Base-by-base conservation (phyloP, 495 filamentous ascomycete genomes). In the Podospora appendiculata region DNA sequence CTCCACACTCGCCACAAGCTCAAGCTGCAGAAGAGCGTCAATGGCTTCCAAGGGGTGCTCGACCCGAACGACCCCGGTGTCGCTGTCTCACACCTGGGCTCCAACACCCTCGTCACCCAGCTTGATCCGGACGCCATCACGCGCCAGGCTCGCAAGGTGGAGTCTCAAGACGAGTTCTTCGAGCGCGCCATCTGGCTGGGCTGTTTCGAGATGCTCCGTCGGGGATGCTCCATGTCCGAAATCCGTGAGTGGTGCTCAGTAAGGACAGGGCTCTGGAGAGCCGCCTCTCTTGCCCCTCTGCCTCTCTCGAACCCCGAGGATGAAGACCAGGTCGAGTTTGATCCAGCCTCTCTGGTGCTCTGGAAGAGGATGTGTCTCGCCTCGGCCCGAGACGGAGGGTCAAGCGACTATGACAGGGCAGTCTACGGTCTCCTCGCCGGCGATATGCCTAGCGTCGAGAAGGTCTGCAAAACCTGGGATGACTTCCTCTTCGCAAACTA, bases 401-500 rank as follows among this genome's bases (percentile, higher is more conserved):
- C 80, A 0, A 80, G 83, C 49, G 81, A 87, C 32, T 92, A 88
- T 62, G 89, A 98, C 70, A 78, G 81, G 32, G 93, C 92, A 19
- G 90, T 96, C 1, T 96, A 95, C 60, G 90, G 87, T 17, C 73
- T 94, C 17, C 78, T 98, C 45, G 85, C 86, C 41, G 94, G 94
- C 40, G 87, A 96, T 61, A 73, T 89, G 7, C 72, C 81, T 36
- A 83, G 85, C 41, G 88, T 90, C 10, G 77, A 87, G 60, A 79
- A 80, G 55, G 81, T 92, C 12, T 93, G 89, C 66, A 74, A 77
- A 41, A 81, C 79, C 38, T 95, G 88, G 85, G 89, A 97, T 54
- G 93, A 98, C 65, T 81, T 85, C 55, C 78, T 96, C n/a, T 97
- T 91, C 60, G 86, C 85, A 8, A 83, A 89, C 60, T 93, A 91